These are phyloP conservation scores for Solanum hybrid DNA, from an alignment of 305 asterid genomes.

Conservation along the genomic window DNA sequence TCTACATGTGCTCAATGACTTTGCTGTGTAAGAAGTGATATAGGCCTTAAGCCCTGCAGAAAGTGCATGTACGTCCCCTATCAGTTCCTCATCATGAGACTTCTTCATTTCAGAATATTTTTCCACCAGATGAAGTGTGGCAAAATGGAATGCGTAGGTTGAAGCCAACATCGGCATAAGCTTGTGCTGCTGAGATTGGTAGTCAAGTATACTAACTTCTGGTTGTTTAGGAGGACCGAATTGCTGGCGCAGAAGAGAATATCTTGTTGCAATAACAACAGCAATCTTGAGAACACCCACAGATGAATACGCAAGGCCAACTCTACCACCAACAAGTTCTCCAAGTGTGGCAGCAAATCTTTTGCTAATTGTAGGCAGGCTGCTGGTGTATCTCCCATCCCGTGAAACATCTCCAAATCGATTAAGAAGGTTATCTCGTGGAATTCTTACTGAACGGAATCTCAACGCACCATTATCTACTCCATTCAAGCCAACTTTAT, in stretches of 20 bases:
- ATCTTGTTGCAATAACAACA: conserved; percentile 68
- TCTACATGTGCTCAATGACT: conserved; percentile 77
- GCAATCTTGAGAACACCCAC: conserved; percentile 80
- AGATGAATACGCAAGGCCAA: conserved; percentile 91
- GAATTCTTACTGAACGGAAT: conserved; percentile 74
- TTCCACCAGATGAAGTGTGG: conserved; percentile 60
- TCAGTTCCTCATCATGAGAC: conserved; percentile 63
- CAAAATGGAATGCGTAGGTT: conserved; percentile 81
- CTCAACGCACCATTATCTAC: conserved; percentile 90
- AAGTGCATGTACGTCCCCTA: conserved; percentile 80
- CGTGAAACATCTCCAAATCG: conserved; percentile 85
- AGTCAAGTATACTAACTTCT: conserved; percentile 86
- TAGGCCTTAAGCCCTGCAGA: conserved; percentile 97
- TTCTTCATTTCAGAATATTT: conserved; percentile 75
- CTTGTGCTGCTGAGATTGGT: conserved; percentile 94
- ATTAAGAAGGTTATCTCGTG: conserved; percentile 86
- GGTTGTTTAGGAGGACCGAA: conserved; percentile 96
- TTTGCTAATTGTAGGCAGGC: conserved; percentile 68
- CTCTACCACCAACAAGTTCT: conserved; percentile 97
- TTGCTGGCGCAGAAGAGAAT: conserved; percentile 79
- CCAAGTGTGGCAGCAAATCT: conserved; percentile 94
- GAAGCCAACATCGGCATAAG: conserved; percentile 97
- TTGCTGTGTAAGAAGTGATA: conserved; percentile 74
- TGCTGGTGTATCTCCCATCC: conserved; percentile 84
- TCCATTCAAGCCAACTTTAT: conserved; percentile 87